phyloP scores from a whole-genome alignment of 108 stramenopile genomes.

The Pseudonitzschia pungens region DNA sequence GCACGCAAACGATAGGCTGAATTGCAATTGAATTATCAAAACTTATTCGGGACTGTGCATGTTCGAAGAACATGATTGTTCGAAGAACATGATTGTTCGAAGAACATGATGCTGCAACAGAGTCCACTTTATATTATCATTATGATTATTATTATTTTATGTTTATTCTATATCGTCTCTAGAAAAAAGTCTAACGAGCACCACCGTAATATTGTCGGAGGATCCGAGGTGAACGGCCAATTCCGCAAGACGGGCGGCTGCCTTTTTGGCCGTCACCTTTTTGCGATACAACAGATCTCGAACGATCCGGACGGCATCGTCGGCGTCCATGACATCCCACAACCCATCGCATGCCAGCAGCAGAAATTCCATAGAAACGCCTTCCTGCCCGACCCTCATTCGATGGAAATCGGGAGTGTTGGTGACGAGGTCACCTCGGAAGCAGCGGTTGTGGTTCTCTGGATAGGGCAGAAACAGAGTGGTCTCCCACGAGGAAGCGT shows the following conservation, averaged over 20 bases:
- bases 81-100: too few species aligned
- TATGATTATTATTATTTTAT: not conserved
- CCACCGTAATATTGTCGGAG: constrained; percentile 84
- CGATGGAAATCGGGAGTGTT: constrained; percentile 58
- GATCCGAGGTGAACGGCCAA: constrained; percentile 81
- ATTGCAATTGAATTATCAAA: too few species aligned
- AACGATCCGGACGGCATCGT: constrained; percentile 66
- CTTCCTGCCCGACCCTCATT: constrained; percentile 49
- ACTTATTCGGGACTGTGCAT: too few species aligned
- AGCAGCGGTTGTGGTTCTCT: constrained; percentile 57
- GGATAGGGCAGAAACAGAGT: constrained; percentile 67
- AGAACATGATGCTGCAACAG: too few species aligned
- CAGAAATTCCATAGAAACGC: constrained; percentile 62
- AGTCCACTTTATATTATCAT: not conserved
- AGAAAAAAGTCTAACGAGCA: constrained; percentile 59
- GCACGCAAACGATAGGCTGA: too few species aligned
- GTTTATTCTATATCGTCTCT: not conserved
- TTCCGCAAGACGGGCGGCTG: constrained; percentile 78
- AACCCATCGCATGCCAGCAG: constrained; percentile 82
- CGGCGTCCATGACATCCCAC: constrained; percentile 83
- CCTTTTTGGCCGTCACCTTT: constrained; percentile 61
- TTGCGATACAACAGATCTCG: constrained; percentile 69
- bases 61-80: too few species aligned
- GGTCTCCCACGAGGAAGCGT: constrained; percentile 49
- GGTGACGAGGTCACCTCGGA: constrained; percentile 76